phyloP scores from a whole-genome alignment of 2,329 filamentous ascomycete species.

The Xylaria sp. region DNA sequence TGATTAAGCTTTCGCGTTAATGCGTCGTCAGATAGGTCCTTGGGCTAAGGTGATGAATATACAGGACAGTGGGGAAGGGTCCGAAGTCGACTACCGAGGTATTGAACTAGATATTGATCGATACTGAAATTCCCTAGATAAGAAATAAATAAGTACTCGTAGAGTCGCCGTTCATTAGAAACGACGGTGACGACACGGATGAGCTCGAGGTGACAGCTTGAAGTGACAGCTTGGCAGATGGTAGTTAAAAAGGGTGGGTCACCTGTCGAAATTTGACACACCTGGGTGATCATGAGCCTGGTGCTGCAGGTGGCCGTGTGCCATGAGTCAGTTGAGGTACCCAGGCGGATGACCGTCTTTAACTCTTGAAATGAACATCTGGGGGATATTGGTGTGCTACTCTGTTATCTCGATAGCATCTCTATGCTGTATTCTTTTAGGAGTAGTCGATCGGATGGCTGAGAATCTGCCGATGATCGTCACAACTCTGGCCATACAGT shows the following conservation, averaged over 20 bases:
- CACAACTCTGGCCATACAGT: background rate
- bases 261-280: conserved; percentile 22
- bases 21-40: background rate
- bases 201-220: background rate
- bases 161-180: background rate
- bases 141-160: background rate
- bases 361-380: conserved; percentile 4
- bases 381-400: background rate
- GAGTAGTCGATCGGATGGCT: background rate
- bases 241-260: conserved; percentile 26
- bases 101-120: background rate
- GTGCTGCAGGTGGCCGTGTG: conserved; percentile 23
- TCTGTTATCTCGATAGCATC: conserved; percentile 4
- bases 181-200: background rate
- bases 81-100: too few relatives aligned
- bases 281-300: conserved; percentile 33
- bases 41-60: too few relatives aligned
- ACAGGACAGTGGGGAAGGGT: too few relatives aligned
- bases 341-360: conserved; percentile 20
- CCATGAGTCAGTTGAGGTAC: conserved; percentile 14
- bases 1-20: background rate
- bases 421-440: background rate
- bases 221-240: background rate
- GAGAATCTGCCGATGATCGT: conserved; percentile 1
- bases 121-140: background rate